Percentiles rank a stretch among this genome's conserved stretches.
Conservation (phyloP, 441 rosid species). For the Dalechampia spathulata region DNA sequence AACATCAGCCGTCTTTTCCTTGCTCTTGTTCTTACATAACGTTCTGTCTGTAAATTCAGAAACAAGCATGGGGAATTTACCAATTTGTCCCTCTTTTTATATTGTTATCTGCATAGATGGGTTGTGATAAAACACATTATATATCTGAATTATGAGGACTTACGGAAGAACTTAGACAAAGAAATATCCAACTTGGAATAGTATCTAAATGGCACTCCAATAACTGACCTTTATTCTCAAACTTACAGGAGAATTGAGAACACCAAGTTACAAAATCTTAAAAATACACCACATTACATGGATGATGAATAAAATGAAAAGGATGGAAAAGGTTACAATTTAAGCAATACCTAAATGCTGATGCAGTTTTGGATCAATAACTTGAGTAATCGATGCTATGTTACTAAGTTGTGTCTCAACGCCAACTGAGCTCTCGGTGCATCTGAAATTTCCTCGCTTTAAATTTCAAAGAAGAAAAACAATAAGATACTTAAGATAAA, state of each 20-base stretch:
- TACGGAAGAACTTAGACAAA: too few species aligned
- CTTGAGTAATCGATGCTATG: conserved; percentile 81
- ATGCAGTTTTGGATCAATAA: conserved; percentile 90
- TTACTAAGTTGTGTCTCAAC: conserved; percentile 84
- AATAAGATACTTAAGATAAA: conserved; percentile 20
- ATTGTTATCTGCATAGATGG: not conserved
- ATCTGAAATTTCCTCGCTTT: conserved; percentile 91
- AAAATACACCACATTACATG: not conserved
- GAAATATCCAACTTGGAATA: too few species aligned
- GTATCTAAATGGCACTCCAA: too few species aligned
- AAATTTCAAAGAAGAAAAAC: conserved; percentile 20
- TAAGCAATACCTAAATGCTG: conserved; percentile 72
- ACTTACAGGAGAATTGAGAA: not conserved
- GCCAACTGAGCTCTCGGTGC: conserved; percentile 85
- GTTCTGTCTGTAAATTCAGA: too few species aligned
- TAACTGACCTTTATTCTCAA: not conserved
- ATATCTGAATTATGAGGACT: too few species aligned
- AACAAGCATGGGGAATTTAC: too few species aligned
- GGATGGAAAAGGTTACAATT: not conserved
- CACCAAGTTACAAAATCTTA: not conserved
- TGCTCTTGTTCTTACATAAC: not conserved
- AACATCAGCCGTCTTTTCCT: not conserved
- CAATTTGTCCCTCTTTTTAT: too few species aligned
- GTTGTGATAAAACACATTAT: too few species aligned
- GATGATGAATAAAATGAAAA: conserved; percentile 2